Base-by-base conservation (phyloP, 495 filamentous ascomycete genomes). In the Penicillium atrosanguineum region DNA sequence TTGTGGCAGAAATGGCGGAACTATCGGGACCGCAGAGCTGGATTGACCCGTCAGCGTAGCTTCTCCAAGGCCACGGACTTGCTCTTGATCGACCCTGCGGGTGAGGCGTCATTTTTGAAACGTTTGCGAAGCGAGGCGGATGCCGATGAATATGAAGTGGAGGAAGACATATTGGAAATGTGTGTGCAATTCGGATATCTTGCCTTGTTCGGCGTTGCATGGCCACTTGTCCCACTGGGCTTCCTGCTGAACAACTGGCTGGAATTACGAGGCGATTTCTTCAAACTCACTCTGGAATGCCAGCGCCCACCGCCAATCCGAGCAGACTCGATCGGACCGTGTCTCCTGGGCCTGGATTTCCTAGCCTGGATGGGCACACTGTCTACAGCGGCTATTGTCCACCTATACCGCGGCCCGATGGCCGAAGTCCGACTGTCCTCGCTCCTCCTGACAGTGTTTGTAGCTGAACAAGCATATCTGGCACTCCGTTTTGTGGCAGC, bases 171-270 rank as follows among this genome's bases (percentile, higher is more conserved):
- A 37, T 52, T 73, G 7, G 74, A 76, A 62, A 76, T 77, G 73
- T 71, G 69, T 53, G 70, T 75, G 4, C 74, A 77, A 53, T 77
- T 75, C 34, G 74, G 93, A 11, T 98, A 95, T 65, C 77, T 98
- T 5, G 85, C 87, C 0, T 77, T 98, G 3, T 98, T 98, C 69
- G 90, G 87, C 6, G 87, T 94, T 0, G 81, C 95, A 46, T 98
- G 94, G 94, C 93, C 94, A 0, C 75, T 97, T 3, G 89, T 91
- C 0, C 83, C 87, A 0, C 78, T 91, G 37, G 91, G 89, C 0
- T 97, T 97, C 79, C 67, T 96, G 6, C 71, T 92, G 63, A 96
- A 96, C 71, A 93, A 97, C 74, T 98, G 93, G 93, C 68, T 98
- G 47, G 93, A 97, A 55, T 78, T 96, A 14, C 88, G 94, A 26